These are phyloP conservation scores for Pisolithus tinctorius DNA, from an alignment of 768 basidiomycete genomes.

Conservation along the genomic window DNA sequence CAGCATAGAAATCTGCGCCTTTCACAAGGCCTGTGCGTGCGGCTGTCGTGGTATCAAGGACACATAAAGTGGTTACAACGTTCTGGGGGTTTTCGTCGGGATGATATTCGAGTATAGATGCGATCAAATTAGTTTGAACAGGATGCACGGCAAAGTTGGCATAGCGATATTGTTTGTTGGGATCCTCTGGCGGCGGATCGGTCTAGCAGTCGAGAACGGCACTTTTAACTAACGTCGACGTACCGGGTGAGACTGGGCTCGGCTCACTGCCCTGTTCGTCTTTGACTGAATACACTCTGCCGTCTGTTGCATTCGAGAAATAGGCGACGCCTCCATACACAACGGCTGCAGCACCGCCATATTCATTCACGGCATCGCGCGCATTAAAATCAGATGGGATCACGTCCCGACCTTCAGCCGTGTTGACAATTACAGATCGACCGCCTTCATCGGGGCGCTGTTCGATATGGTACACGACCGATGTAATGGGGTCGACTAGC, in stretches of 20 bases:
- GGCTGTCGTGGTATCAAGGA: conserved; percentile 41
- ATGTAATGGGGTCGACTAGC: conserved; percentile 43
- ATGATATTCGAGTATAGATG: conserved; percentile 64
- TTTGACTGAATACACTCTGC: conserved; percentile 40
- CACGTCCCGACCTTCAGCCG: conserved; percentile 37
- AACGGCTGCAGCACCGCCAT: conserved; percentile 54
- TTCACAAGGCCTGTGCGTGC: conserved; percentile 34
- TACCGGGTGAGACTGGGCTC: conserved; percentile 52
- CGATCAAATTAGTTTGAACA: conserved; percentile 38
- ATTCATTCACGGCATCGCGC: conserved; percentile 53
- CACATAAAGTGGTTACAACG: conserved; percentile 42
- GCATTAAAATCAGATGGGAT: conserved; percentile 47
- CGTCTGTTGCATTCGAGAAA: conserved; percentile 51
- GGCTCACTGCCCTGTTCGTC: conserved; percentile 23
- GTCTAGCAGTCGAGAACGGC: too few species aligned
- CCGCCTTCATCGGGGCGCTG: conserved; percentile 47
- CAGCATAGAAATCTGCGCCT: conserved; percentile 63
- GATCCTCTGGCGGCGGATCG: background rate
- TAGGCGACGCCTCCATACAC: conserved; percentile 41
- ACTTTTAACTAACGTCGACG: conserved; percentile 1
- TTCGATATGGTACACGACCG: conserved; percentile 48
- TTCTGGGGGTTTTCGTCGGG: conserved; percentile 36
- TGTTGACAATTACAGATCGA: conserved; percentile 49
- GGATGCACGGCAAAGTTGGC: conserved; percentile 53
- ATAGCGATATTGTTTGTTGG: conserved; percentile 30